Conservation (phyloP, 805 yeast genomes). For the Middelhovenomyces tepae region DNA sequence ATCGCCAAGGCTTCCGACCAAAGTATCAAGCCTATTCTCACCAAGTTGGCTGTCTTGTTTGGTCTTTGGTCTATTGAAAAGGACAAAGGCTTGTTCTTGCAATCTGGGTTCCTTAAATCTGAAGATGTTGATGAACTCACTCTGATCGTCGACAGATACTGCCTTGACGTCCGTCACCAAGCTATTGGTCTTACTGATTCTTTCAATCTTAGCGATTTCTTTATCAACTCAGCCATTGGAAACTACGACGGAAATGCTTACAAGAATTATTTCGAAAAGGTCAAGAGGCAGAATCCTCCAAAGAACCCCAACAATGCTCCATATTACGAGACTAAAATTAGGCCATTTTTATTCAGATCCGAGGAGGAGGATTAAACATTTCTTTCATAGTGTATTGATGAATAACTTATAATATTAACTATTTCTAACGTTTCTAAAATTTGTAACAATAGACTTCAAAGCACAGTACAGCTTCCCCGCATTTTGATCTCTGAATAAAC, state of each 20-base stretch:
- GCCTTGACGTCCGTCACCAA: slow-evolving; percentile 50
- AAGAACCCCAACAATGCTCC: slow-evolving; percentile 48
- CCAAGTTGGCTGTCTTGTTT: slow-evolving; percentile 50
- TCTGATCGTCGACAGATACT: slow-evolving; percentile 36
- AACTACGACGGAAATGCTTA: slow-evolving; percentile 74
- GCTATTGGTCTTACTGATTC: slow-evolving; percentile 77
- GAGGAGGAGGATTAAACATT: slow-evolving; percentile 20
- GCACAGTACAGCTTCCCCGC: no score
- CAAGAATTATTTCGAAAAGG: slow-evolving; percentile 58
- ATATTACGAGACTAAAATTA: slow-evolving; percentile 35
- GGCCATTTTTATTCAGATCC: slow-evolving; percentile 28
- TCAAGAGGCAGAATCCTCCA: slow-evolving; percentile 42
- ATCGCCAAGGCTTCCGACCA: slow-evolving; percentile 21
- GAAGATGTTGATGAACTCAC: slow-evolving; percentile 37
- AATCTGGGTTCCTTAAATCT: slow-evolving; percentile 47
- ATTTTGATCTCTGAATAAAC: no score
- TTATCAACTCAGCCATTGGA: slow-evolving; percentile 78
- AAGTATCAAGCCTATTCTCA: slow-evolving; percentile 41
- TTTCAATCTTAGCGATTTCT: slow-evolving; percentile 70
- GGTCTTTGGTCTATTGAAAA: slow-evolving; percentile 59
- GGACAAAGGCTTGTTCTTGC: slow-evolving; percentile 64
- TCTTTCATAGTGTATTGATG: no score
- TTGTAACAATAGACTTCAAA: no score
- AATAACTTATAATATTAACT: no score
- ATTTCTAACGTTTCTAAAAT: no score